These are phyloP conservation scores for Botrytis aclada DNA, from an alignment of 2,329 filamentous ascomycete genomes.

Conservation along the genomic window DNA sequence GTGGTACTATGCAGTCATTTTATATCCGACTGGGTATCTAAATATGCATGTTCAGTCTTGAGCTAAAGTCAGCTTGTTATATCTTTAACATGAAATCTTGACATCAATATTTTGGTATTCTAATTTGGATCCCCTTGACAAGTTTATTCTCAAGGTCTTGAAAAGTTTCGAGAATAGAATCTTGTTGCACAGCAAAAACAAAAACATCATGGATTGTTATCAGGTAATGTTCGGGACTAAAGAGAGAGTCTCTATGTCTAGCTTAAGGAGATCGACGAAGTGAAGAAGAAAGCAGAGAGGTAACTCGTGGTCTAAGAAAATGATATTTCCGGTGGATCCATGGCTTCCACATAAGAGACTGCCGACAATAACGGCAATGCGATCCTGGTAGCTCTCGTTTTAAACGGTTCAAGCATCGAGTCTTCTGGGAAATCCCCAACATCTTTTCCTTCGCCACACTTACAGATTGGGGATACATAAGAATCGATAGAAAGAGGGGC, in stretches of 20 bases:
- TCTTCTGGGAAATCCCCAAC: background rate
- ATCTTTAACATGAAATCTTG: background rate
- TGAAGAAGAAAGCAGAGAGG: background rate
- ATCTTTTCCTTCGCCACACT: constrained; percentile 2
- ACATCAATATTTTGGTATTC: background rate
- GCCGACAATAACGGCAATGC: constrained; percentile 3
- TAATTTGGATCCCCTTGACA: background rate
- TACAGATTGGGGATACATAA: background rate
- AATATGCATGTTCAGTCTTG: background rate
- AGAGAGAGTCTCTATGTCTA: background rate
- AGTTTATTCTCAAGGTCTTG: background rate
- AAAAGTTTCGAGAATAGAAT: background rate
- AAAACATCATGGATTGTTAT: background rate
- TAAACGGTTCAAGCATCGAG: background rate
- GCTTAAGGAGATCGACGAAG: background rate
- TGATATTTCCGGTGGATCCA: background rate
- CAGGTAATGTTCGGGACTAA: background rate
- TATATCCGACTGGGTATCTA: background rate
- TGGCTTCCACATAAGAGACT: background rate
- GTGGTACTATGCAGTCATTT: background rate
- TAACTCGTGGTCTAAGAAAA: background rate
- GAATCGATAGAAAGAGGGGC: background rate
- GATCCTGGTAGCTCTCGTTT: background rate
- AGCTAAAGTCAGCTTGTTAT: background rate
- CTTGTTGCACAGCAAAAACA: background rate